Percentiles rank a stretch among this genome's conserved stretches.
Conservation (phyloP, 2,329 filamentous ascomycete species). For the Esteya vermicola region DNA sequence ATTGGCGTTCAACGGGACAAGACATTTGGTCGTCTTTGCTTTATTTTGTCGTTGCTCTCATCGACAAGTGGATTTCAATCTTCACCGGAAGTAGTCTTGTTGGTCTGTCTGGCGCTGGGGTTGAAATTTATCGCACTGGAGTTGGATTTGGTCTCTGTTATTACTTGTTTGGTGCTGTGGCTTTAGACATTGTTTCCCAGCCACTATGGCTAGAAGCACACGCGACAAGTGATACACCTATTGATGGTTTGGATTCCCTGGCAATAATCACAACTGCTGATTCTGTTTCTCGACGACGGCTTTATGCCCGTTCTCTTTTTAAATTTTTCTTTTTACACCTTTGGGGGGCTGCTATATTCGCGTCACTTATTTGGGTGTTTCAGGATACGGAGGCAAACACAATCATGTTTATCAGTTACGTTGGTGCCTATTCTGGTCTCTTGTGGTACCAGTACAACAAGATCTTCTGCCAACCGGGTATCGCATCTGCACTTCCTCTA, state of each 20-base stretch:
- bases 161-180: slow-evolving; percentile 40
- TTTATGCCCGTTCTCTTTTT: slow-evolving; percentile 35
- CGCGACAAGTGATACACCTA: slow-evolving; percentile 22
- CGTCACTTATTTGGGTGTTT: slow-evolving; percentile 37
- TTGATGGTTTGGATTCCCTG: slow-evolving; percentile 26
- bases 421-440: slow-evolving; percentile 25
- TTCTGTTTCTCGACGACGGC: slow-evolving; percentile 26
- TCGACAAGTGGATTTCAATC: slow-evolving; percentile 18
- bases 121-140: slow-evolving; percentile 26
- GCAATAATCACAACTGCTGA: slow-evolving; percentile 28
- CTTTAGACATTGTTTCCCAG: slow-evolving; percentile 39
- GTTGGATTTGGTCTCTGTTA: slow-evolving; percentile 42
- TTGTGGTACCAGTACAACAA: slow-evolving; percentile 38
- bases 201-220: slow-evolving; percentile 30
- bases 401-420: slow-evolving; percentile 28
- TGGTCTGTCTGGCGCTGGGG: slow-evolving; percentile 9
- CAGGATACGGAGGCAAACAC: slow-evolving; percentile 21
- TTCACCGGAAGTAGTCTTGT: slow-evolving; percentile 9
- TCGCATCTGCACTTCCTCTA: slow-evolving; percentile 31
- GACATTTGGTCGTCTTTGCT: slow-evolving; percentile 33
- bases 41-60: slow-evolving; percentile 18
- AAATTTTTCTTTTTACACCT: slow-evolving; percentile 35
- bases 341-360: slow-evolving; percentile 32
- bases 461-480: slow-evolving; percentile 36
- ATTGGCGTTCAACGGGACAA: slow-evolving; percentile 16